Evolutionary conservation across 345 rosid species (phyloP).

Genomic region (Theobroma cacao): DNA sequence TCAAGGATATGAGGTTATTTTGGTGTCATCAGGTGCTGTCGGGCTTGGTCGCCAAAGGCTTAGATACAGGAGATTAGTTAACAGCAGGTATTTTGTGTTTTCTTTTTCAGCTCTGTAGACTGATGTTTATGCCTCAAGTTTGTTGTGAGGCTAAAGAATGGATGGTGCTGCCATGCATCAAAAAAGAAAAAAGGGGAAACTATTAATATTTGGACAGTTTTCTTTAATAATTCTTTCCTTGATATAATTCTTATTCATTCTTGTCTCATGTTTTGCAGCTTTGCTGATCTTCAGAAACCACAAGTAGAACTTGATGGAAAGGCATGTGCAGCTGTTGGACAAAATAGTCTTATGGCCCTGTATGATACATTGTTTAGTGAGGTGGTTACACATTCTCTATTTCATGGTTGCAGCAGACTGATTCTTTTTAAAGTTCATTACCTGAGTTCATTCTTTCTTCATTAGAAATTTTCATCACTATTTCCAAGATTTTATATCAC

Average conservation of each 20-base stretch:
- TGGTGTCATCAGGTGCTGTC: conserved; percentile 97
- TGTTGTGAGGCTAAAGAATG: background rate
- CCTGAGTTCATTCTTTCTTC: background rate
- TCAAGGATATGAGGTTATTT: conserved; percentile 76
- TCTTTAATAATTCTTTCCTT: background rate
- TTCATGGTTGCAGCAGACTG: background rate
- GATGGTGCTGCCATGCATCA: background rate
- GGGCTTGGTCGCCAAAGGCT: conserved; percentile 98
- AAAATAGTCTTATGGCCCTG: conserved; percentile 91
- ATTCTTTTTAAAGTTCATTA: background rate
- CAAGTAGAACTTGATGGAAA: conserved; percentile 90
- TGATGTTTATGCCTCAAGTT: background rate
- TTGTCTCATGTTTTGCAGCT: conserved; percentile 41
- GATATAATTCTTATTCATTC: background rate
- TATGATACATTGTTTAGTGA: conserved; percentile 87
- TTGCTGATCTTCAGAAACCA: conserved; percentile 97
- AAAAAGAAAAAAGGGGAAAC: background rate
- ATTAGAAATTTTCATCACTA: background rate
- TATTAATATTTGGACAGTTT: background rate
- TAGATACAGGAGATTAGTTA: conserved; percentile 72
- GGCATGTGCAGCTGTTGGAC: conserved; percentile 99
- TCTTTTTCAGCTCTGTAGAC: background rate
- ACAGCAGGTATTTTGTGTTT: conserved; percentile 71
- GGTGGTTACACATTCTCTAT: conserved; percentile 33
- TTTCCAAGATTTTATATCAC: background rate